A percentile compares a stretch with the other conserved stretches of the same genome.
These are phyloP conservation scores for Trypanosoma grayi DNA, from an alignment of 208 protist genomes.

Conservation along the genomic window DNA sequence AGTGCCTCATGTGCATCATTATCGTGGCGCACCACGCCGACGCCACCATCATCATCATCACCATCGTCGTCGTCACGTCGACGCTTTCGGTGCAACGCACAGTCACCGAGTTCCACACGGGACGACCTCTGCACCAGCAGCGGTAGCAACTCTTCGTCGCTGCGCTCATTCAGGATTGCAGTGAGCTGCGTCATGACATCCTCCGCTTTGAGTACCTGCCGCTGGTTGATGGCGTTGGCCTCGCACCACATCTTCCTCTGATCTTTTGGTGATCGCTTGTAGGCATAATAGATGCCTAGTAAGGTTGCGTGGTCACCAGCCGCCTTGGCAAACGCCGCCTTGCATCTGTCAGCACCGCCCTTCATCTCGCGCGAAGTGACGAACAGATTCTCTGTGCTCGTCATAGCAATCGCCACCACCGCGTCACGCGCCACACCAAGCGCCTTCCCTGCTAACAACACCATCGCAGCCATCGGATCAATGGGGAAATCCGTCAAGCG, in stretches of 20 bases:
- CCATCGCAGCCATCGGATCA: conserved; percentile 96
- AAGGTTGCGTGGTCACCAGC: conserved; percentile 88
- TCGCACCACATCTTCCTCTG: conserved; percentile 84
- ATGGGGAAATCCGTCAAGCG: conserved; percentile 98
- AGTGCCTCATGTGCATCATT: neutral
- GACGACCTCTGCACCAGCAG: conserved; percentile 35
- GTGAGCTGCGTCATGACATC: conserved; percentile 80
- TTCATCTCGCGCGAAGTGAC: conserved; percentile 71
- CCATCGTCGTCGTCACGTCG: conserved; percentile 2
- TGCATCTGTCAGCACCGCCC: conserved; percentile 71
- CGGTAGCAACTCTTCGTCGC: conserved; percentile 46
- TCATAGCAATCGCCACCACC: conserved; percentile 94
- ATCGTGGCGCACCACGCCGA: neutral
- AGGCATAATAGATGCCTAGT: conserved; percentile 78
- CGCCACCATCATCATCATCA: too few relatives aligned
- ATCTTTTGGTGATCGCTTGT: conserved; percentile 54
- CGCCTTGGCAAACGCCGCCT: conserved; percentile 64
- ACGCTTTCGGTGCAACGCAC: neutral
- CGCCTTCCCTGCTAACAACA: conserved; percentile 93
- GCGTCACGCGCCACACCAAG: conserved; percentile 94
- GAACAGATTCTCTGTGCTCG: conserved; percentile 83
- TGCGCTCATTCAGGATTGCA: conserved; percentile 54
- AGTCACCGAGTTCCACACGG: neutral
- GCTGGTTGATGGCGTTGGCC: conserved; percentile 67
- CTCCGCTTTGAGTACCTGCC: conserved; percentile 84